These are phyloP conservation scores for Backusella liffmaniae DNA, from an alignment of 192 early-diverging fungal genomes.

Conservation along the genomic window DNA sequence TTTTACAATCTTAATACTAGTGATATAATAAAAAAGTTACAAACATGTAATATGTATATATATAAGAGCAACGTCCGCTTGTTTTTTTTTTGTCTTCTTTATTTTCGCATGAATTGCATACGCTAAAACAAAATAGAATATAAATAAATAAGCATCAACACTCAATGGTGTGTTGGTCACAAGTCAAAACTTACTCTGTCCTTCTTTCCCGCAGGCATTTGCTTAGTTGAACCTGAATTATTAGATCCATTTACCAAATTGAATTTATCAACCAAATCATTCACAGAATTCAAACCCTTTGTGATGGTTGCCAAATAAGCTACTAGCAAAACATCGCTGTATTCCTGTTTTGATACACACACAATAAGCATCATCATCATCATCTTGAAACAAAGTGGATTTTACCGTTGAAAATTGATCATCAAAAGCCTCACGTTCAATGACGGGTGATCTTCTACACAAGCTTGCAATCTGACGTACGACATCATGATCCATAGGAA, in stretches of 20 bases:
- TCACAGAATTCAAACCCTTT: slow-evolving; percentile 65
- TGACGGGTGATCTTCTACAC: slow-evolving; percentile 68
- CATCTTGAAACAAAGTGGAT: too few species aligned
- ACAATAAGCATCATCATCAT: background rate
- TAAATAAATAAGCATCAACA: background rate
- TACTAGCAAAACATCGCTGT: slow-evolving; percentile 78
- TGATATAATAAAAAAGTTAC: background rate
- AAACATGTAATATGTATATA: background rate
- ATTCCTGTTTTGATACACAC: slow-evolving; percentile 54
- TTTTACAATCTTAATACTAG: background rate
- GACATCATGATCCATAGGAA: slow-evolving; percentile 71
- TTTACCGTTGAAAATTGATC: slow-evolving; percentile 70
- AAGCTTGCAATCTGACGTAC: slow-evolving; percentile 77
- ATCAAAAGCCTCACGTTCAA: slow-evolving; percentile 63
- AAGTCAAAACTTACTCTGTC: background rate
- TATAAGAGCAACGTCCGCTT: background rate
- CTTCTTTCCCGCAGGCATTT: background rate
- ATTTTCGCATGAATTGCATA: background rate
- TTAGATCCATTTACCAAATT: slow-evolving; percentile 39
- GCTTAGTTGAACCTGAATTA: background rate
- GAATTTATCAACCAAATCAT: slow-evolving; percentile 63
- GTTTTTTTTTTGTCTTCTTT: background rate
- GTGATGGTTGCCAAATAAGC: slow-evolving; percentile 76
- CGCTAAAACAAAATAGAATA: background rate
- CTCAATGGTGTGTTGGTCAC: too few species aligned